Conservation (phyloP, 2,329 filamentous ascomycete genomes). For the Epichloe coenophiala region DNA sequence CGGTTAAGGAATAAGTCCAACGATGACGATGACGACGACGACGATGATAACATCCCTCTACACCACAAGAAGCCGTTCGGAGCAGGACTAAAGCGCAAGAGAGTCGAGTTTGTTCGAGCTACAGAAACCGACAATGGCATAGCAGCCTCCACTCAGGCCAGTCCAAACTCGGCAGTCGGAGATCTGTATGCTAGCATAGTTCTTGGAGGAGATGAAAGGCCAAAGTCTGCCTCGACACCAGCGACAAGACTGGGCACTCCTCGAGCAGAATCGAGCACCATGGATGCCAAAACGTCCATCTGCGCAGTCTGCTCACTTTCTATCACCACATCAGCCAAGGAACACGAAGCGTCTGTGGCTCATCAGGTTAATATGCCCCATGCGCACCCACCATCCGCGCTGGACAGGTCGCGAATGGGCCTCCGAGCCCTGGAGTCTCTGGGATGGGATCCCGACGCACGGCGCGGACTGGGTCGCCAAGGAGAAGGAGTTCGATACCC, state of each 20-base stretch:
- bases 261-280: background rate
- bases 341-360: constrained; percentile 49
- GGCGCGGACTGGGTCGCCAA: constrained; percentile 55
- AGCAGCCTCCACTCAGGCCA: constrained; percentile 10
- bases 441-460: constrained; percentile 63
- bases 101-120: constrained; percentile 44
- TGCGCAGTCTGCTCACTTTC: constrained; percentile 25
- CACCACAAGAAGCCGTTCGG: constrained; percentile 42
- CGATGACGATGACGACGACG: constrained; percentile 10
- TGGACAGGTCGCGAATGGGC: constrained; percentile 59
- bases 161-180: constrained; percentile 24
- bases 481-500: constrained; percentile 66
- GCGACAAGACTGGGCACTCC: constrained; percentile 6
- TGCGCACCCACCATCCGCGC: constrained; percentile 57
- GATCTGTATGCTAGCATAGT: constrained; percentile 57
- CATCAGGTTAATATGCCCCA: constrained; percentile 59
- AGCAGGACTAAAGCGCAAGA: constrained; percentile 38
- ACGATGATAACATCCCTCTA: constrained; percentile 35
- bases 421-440: constrained; percentile 50
- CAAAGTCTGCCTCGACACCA: constrained; percentile 7
- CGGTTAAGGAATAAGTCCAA: constrained; percentile 14
- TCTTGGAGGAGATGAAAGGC: constrained; percentile 30
- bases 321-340: constrained; percentile 16
- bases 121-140: constrained; percentile 23
- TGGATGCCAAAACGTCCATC: constrained; percentile 6